Evolutionary conservation across 331 rosid genomes (phyloP), one percentile per base, ranked within the genome.

Genomic region (Arachis monticola): DNA sequence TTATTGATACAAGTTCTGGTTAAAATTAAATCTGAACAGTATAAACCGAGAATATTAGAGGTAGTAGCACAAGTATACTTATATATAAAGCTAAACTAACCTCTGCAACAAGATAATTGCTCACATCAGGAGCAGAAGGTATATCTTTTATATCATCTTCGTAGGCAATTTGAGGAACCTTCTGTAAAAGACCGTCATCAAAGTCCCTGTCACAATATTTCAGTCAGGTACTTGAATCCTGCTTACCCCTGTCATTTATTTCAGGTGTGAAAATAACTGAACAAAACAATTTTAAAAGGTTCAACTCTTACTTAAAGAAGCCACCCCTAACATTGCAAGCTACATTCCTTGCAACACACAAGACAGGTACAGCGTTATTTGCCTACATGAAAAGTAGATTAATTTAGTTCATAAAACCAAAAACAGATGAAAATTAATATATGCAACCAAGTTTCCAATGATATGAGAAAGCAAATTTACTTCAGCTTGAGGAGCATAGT

Each of bases 251-350:
- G 76, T 22, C 38, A 67, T 10, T 38, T 69, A 55, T n/a, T 76
- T 51, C 62, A 46, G 8, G 62, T 64, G 50, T 5, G 12, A 70
- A 82, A 50, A 82, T 45, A 64, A 55, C 41, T 71, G 58, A 2
- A 40, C n/a, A n/a, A 63, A 44, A 61, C 44, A 67, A 75, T 51
- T 58, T 65, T 2, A 42, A 55, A 42, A 53, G 40, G 70, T n/a
- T 74, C 59, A 51, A 73, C 77, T 78, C 87, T 87, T 89, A 95
- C 99, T 87, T 95, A 87, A 95, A 95, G 83, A 92, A 95, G 53
- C 96, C 96, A 50, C 99, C 99, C 81, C 99, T 89, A 64, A 95
- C 98, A 77, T 91, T 92, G 89, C 99, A 95, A 63, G 99, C 99
- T 56, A 95, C 97, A 78, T 95, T 95, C 82, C 99, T 90, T 64